Base-by-base conservation (phyloP, 306 rosid species). In the Erythrophleum fordii region DNA sequence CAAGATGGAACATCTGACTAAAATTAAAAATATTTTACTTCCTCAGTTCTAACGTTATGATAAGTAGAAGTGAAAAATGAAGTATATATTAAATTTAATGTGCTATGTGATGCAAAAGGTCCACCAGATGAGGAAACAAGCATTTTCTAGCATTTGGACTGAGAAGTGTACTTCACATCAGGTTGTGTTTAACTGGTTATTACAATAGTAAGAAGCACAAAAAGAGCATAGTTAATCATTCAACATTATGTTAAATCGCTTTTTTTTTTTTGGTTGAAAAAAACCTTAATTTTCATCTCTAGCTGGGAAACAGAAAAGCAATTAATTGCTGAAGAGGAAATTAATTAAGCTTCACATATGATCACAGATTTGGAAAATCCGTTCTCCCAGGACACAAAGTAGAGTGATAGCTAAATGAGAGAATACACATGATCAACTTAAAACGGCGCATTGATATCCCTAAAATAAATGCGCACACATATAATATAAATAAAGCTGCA, bases 401-500 rank as follows among this genome's bases (percentile, higher is more conserved):
- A 68, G 53, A 22, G 62, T 52, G 51, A 73, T 31, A 60, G n/a
- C 46, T 29, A 74, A 52, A 75, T 68, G 49, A 11, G 51, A 48
- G n/a, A 48, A 51, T 51, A 18, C 22, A 51, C 45, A 62, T 3
- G 67, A 45, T 52, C 6, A 12, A 75, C 39, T 35, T 45, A 52
- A 69, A 48, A 59, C 3, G 49, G 23, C 29, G 58, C 13, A 73
- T 45, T 37, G 23, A 69, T 66, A 45, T 65, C 61, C 58, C 73
- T 73, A 51, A 46, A 64, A 46, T 6, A 56, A 67, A 73, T 20
- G 28, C 23, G 26, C 51, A 72, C 55, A 51, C n/a, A 34, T 52
- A 46, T 3, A 72, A 53, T 71, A 55, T 69, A 58, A 13, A 22
- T 20, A 65, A 77, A 80, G 67, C 35, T 62, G 42, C 76, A 68